Percentiles rank a stretch among this genome's conserved stretches.
phyloP scores from a whole-genome alignment of 345 rosid genomes.

The Syzygium aromaticum region DNA sequence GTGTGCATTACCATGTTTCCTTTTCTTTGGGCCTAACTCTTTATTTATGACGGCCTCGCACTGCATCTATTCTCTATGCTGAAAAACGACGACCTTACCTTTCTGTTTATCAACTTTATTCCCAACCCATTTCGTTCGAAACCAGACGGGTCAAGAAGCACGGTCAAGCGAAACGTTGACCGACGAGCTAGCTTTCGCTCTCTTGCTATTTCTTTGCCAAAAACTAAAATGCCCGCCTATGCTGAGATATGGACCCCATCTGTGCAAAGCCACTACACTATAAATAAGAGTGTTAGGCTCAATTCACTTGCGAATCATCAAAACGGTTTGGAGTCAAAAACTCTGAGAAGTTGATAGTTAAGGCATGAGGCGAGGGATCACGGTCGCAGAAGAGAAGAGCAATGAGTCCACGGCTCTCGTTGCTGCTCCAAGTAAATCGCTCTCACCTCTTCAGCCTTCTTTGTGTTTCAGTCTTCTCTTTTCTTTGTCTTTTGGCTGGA shows the following conservation, averaged over 20 bases:
- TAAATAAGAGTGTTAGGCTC: background rate
- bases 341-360: background rate
- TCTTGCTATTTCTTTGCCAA: background rate
- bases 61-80: background rate
- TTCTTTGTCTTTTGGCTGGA: background rate
- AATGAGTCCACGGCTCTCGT: slow-evolving; percentile 24
- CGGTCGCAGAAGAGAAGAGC: background rate
- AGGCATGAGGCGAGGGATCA: background rate
- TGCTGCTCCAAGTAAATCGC: slow-evolving; percentile 43
- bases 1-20: background rate
- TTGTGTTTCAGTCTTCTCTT: background rate
- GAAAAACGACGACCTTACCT: background rate
- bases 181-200: background rate
- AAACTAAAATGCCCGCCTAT: background rate
- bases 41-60: background rate
- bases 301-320: background rate
- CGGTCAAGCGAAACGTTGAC: background rate
- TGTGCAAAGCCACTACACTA: background rate
- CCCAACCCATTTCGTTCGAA: background rate
- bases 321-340: background rate
- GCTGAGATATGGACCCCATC: background rate
- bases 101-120: background rate
- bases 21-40: background rate
- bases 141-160: background rate
- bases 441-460: background rate